Conservation (phyloP, 2,329 filamentous ascomycete genomes). For the Hirsutella thompsonii region DNA sequence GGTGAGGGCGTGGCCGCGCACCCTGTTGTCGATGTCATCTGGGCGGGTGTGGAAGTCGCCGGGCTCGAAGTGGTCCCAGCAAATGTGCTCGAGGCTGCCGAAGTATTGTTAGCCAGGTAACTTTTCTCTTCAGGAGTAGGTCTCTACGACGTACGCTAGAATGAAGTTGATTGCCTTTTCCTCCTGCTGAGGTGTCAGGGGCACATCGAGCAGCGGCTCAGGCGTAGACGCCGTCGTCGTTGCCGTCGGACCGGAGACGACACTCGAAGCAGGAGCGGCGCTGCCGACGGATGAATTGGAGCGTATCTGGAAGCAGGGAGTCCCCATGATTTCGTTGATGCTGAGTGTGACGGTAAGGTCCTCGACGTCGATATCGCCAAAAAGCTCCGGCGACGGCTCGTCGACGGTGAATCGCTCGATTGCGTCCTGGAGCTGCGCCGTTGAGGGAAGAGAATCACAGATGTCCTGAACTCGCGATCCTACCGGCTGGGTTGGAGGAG, state of each 20-base stretch:
- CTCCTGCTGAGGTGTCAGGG: constrained; percentile 25
- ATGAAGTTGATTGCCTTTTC: constrained; percentile 39
- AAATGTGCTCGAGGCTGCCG: constrained; percentile 36
- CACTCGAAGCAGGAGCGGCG: constrained; percentile 7
- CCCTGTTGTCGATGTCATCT: constrained; percentile 13
- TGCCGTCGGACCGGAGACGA: constrained; percentile 5
- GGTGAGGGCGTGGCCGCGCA: constrained; percentile 30
- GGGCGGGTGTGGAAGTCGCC: constrained; percentile 23
- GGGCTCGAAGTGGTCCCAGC: constrained; percentile 34
- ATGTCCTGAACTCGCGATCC: not conserved
- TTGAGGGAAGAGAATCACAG: too few species aligned
- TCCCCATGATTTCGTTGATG: constrained; percentile 25
- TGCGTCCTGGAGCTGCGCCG: too few species aligned
- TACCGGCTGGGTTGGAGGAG: not conserved
- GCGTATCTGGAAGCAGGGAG: constrained; percentile 29
- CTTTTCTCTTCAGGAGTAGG: too few species aligned
- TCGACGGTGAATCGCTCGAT: not conserved
- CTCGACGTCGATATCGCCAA: constrained; percentile 21
- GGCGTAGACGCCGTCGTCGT: too few species aligned
- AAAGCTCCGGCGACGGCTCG: constrained; percentile 12
- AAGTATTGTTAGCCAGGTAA: not conserved
- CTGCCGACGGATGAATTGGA: constrained; percentile 8
- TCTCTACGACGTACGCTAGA: constrained; percentile 36
- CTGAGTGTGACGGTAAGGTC: constrained; percentile 27
- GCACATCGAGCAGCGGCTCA: constrained; percentile 9